These are phyloP conservation scores for Eucalyptus cloeziana DNA, from an alignment of 345 rosid species.

Conservation along the genomic window DNA sequence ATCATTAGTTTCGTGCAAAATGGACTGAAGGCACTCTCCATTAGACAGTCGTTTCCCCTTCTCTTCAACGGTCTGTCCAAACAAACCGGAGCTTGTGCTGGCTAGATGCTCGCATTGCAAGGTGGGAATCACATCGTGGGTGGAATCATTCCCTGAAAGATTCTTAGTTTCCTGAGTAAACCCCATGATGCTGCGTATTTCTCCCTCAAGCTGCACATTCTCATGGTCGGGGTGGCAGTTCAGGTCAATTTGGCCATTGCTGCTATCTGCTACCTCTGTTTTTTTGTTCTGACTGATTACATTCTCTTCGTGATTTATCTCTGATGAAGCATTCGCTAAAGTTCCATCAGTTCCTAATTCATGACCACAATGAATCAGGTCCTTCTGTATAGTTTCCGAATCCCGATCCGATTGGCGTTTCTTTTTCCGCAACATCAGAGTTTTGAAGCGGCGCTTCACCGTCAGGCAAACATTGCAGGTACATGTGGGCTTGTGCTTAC, in stretches of 20 bases:
- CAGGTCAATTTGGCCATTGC: constrained; percentile 38
- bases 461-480: constrained; percentile 86
- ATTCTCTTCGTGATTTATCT: constrained; percentile 7
- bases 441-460: constrained; percentile 84
- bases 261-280: constrained; percentile 21
- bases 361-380: background rate
- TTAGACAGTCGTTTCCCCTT: constrained; percentile 13
- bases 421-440: constrained; percentile 84
- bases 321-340: background rate
- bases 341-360: constrained; percentile 16
- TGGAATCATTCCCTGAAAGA: constrained; percentile 2
- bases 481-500: constrained; percentile 73
- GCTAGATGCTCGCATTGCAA: constrained; percentile 8
- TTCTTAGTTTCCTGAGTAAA: background rate
- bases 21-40: constrained; percentile 5
- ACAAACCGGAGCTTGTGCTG: constrained; percentile 1
- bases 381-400: background rate
- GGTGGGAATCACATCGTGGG: constrained; percentile 8
- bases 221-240: constrained; percentile 40
- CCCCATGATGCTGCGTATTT: background rate
- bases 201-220: constrained; percentile 11
- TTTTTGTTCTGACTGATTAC: constrained; percentile 9
- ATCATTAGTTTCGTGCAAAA: background rate
- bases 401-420: constrained; percentile 67
- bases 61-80: constrained; percentile 2